Evolutionary conservation across 345 rosid genomes (phyloP), one percentile per base, ranked within the genome.

Genomic region (Gossypium australe): DNA sequence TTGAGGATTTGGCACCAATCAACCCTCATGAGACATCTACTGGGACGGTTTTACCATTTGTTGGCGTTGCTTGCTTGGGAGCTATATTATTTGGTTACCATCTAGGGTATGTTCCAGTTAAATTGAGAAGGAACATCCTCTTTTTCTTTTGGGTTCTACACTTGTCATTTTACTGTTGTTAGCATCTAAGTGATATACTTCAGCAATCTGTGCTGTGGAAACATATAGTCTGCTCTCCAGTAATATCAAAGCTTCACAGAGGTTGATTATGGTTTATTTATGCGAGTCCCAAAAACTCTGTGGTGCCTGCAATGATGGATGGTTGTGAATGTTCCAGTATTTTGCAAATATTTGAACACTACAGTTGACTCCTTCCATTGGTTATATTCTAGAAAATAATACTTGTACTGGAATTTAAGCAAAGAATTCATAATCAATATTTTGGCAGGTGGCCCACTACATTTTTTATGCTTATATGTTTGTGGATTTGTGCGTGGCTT

Each of bases 1-100:
- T 84, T 43, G 98, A 89, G 77, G 96, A 85, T 67, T 82, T 72
- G 71, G 5, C 80, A 14, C 92, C 88, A 43, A 52, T 87, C 60
- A 85, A 81, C 76, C 86, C 84, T 52, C 82, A 76, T 57, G 79
- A 49, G n/a, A 84, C 82, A 76, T 88, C 91, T 78, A 81, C 93
- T 2, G 98, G 98, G 52, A 84, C 85, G 0, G 97, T 95, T 73
- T 84, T 93, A 72, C 98, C 99, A 3, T 93, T 82, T 76, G 97
- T 95, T 45, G 98, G 89, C 18, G 87, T 95, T 82, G 97, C 99
- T 81, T 93, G 98, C 81, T 87, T 95, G 70, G 99, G 98, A 77
- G 98, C 99, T 81, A 87, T 87, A 61, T 76, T 91, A 81, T 93
- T 95, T 84, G 99, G 99, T 79, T 95, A 95, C 80, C 99, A 95